phyloP scores from a whole-genome alignment of 306 rosid species.

The Hippophae gyantsensis region DNA sequence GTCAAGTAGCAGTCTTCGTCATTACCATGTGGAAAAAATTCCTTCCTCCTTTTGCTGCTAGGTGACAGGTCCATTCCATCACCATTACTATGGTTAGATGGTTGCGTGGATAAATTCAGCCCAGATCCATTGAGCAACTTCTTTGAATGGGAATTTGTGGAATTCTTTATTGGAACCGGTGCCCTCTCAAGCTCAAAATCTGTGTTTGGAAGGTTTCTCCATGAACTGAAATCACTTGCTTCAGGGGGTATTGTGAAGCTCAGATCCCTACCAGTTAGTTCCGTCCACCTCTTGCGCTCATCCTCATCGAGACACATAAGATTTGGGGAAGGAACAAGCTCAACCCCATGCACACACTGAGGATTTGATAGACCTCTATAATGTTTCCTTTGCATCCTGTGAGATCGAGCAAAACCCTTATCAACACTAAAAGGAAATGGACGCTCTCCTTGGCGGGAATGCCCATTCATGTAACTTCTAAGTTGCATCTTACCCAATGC shows the following conservation, averaged over 20 bases:
- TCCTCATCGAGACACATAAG: constrained; percentile 61
- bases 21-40: constrained; percentile 50
- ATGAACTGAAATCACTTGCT: constrained; percentile 79
- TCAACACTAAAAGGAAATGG: constrained; percentile 74
- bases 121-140: constrained; percentile 76
- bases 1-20: constrained; percentile 57
- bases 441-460: constrained; percentile 95
- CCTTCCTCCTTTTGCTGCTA: constrained; percentile 61
- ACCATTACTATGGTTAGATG: constrained; percentile 43
- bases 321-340: constrained; percentile 59
- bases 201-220: constrained; percentile 82
- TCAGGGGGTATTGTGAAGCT: constrained; percentile 67
- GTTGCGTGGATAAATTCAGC: constrained; percentile 56
- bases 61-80: constrained; percentile 66
- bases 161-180: constrained; percentile 38
- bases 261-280: constrained; percentile 79
- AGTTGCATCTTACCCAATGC: constrained; percentile 97
- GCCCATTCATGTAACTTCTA: constrained; percentile 96
- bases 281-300: constrained; percentile 69
- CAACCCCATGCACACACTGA: constrained; percentile 85
- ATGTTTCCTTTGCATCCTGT: constrained; percentile 92
- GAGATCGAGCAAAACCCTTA: constrained; percentile 85
- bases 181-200: constrained; percentile 86
- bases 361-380: constrained; percentile 91
- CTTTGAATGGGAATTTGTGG: constrained; percentile 50